Conservation (phyloP, 176 grass and related monocot genomes). For the Triticum timopheevii region DNA sequence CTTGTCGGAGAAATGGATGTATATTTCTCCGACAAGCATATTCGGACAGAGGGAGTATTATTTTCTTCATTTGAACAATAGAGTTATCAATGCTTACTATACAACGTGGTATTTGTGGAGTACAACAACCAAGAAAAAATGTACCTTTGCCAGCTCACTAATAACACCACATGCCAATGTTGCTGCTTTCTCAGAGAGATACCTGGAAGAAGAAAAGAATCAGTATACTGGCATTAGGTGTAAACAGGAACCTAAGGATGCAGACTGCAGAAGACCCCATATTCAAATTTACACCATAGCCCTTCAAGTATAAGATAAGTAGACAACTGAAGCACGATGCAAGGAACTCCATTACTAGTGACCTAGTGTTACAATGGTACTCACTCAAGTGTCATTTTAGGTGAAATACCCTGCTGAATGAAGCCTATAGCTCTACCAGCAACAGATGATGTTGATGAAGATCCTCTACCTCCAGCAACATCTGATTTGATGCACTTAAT, state of each 20-base stretch:
- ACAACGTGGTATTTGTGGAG: neutral
- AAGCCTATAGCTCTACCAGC: neutral
- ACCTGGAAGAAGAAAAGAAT: constrained; percentile 56
- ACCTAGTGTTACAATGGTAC: neutral
- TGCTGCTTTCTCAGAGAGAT: constrained; percentile 83
- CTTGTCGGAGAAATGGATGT: too few species aligned
- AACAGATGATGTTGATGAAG: neutral
- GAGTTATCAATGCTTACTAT: neutral
- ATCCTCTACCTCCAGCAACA: neutral
- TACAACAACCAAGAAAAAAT: constrained; percentile 17
- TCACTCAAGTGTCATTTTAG: neutral
- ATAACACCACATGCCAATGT: constrained; percentile 69
- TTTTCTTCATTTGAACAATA: constrained; percentile 9
- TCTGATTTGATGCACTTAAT: neutral
- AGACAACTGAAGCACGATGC: neutral
- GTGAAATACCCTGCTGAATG: neutral
- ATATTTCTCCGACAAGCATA: too few species aligned
- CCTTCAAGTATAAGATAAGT: neutral
- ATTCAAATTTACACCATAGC: neutral
- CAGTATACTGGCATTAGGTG: neutral
- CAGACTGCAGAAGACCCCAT: neutral
- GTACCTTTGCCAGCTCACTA: constrained; percentile 66
- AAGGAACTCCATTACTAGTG: neutral
- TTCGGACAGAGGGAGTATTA: neutral
- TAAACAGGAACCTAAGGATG: neutral